phyloP scores from a whole-genome alignment of 192 early-diverging fungal species.

The Coemansia sp. region DNA sequence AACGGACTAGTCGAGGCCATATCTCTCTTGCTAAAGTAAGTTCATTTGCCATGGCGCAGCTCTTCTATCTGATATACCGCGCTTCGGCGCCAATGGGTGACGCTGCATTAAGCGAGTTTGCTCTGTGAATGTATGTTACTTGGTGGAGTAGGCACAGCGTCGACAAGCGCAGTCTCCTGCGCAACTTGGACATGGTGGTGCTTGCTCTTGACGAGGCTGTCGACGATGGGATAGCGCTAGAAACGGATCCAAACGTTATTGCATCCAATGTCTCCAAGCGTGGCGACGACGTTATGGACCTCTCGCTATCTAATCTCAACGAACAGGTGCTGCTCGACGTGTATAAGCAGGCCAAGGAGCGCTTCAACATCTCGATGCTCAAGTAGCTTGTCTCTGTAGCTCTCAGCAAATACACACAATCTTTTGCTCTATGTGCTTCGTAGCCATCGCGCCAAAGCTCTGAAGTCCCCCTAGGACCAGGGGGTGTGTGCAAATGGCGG shows the following conservation, averaged over 20 bases:
- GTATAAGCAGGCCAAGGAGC: slow-evolving; percentile 79
- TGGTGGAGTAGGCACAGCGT: slow-evolving; percentile 67
- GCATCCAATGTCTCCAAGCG: slow-evolving; percentile 79
- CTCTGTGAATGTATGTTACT: not conserved
- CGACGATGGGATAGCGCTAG: slow-evolving; percentile 86
- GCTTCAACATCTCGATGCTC: slow-evolving; percentile 67
- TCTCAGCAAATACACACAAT: not conserved
- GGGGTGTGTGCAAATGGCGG: no score
- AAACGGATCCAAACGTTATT: slow-evolving; percentile 77
- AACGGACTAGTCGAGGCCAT: slow-evolving; percentile 85
- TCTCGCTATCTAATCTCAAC: slow-evolving; percentile 63
- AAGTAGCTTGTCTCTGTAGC: slow-evolving; percentile 36
- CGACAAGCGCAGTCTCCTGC: slow-evolving; percentile 87
- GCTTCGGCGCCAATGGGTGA: not conserved
- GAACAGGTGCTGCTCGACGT: slow-evolving; percentile 78
- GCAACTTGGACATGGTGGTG: slow-evolving; percentile 90
- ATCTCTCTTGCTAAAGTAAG: slow-evolving; percentile 79
- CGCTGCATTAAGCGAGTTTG: not conserved
- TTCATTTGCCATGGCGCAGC: no score
- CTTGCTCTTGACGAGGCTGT: slow-evolving; percentile 93
- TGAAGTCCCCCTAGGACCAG: not conserved
- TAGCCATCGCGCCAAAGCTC: not conserved
- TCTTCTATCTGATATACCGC: no score
- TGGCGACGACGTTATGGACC: slow-evolving; percentile 69
- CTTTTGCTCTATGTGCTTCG: not conserved